phyloP scores from a whole-genome alignment of 108 stramenopile genomes.

The Conticribra weissflogii region DNA sequence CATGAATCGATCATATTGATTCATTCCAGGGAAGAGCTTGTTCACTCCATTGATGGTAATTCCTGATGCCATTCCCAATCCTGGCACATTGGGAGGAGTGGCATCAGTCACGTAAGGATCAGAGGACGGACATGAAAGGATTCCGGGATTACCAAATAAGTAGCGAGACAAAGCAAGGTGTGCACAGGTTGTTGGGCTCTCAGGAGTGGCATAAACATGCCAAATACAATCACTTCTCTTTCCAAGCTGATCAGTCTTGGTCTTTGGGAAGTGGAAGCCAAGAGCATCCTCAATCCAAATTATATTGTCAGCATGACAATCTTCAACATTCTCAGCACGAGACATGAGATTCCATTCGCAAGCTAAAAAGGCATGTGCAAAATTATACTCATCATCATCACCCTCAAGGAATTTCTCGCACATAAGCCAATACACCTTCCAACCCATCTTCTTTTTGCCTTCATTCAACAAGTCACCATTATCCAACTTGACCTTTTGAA shows the following conservation, averaged over 20 bases:
- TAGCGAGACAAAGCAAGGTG: conserved; percentile 18
- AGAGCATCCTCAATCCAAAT: conserved; percentile 14
- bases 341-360: no score
- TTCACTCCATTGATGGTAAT: not conserved
- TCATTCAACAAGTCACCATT: not conserved
- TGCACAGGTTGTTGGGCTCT: conserved; percentile 12
- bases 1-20: conserved; percentile 17
- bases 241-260: no score
- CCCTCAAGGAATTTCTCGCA: not conserved
- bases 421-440: conserved; percentile 1
- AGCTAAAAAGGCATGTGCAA: no score
- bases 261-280: no score
- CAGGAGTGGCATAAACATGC: no score
- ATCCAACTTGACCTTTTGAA: conserved; percentile 2
- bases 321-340: conserved; percentile 18
- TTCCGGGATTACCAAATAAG: conserved; percentile 10
- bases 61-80: no score
- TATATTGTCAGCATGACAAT: conserved; percentile 16
- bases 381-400: no score
- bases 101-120: no score
- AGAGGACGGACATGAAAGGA: no score
- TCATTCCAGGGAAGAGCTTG: conserved; percentile 7
- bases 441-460: conserved; percentile 16
- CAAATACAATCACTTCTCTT: conserved; percentile 1
- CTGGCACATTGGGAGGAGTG: no score